Evolutionary conservation across 2,329 filamentous ascomycete genomes (phyloP).

Genomic region (Verticillium tricorpus): DNA sequence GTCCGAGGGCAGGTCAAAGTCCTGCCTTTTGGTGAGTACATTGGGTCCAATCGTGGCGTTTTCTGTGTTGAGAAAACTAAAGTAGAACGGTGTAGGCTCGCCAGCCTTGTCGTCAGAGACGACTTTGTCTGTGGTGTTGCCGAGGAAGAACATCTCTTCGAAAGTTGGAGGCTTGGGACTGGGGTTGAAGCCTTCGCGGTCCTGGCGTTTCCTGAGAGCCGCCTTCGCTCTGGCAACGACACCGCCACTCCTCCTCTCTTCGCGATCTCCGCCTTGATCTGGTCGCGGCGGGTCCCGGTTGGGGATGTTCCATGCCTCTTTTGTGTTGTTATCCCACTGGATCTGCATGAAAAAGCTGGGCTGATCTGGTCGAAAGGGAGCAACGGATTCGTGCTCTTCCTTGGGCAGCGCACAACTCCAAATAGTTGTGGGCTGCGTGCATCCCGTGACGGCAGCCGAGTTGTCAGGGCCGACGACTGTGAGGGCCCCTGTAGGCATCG

Average conservation of each 20-base stretch:
- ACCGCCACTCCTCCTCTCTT: conserved; percentile 9
- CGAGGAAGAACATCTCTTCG: conserved; percentile 74
- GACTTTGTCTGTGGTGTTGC: conserved; percentile 78
- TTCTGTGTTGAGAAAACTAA: conserved; percentile 59
- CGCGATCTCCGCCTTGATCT: conserved; percentile 14
- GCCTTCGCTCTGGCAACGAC: conserved; percentile 11
- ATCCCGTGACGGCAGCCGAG: conserved; percentile 58
- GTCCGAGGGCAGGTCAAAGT: conserved; percentile 10
- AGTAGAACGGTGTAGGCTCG: conserved; percentile 84
- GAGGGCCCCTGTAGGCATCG: conserved; percentile 77
- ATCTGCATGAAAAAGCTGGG: conserved; percentile 82
- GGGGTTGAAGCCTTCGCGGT: conserved; percentile 37
- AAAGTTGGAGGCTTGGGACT: conserved; percentile 54
- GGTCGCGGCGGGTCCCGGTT: conserved; percentile 29
- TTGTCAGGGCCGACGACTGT: conserved; percentile 73
- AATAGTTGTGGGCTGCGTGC: conserved; percentile 65
- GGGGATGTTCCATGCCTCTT: conserved; percentile 43
- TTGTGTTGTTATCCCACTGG: conserved; percentile 59
- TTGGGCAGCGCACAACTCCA: conserved; percentile 88
- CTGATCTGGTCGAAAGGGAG: conserved; percentile 60
- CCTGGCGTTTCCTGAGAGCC: conserved; percentile 10
- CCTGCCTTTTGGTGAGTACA: conserved; percentile 21
- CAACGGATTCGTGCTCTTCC: conserved; percentile 62
- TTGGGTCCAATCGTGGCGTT: conserved; percentile 26
- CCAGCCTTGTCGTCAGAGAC: conserved; percentile 65